Conservation (phyloP, 768 basidiomycete genomes). For the Tricholoma matsutake region DNA sequence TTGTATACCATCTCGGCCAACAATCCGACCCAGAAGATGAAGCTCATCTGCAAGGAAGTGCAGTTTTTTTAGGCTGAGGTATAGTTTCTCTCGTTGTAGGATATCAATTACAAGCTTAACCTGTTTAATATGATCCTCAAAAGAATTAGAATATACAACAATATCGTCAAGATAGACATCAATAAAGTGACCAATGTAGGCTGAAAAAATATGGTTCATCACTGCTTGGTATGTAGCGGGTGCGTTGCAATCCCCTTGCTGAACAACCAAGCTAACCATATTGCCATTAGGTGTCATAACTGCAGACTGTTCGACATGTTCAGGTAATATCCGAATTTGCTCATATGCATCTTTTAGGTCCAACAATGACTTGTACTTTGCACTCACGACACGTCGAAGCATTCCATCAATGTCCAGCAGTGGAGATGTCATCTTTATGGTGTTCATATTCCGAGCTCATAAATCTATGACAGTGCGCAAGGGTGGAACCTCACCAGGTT, state of each 20-base stretch:
- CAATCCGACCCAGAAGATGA: too few relatives aligned
- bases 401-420: conserved; percentile 10
- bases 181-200: conserved; percentile 19
- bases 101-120: conserved; percentile 22
- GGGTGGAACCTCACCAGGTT: not conserved
- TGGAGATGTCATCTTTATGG: conserved; percentile 7
- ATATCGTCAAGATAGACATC: conserved; percentile 7
- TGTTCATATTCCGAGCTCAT: conserved; percentile 3
- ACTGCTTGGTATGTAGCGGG: conserved; percentile 18
- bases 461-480: not conserved
- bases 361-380: not conserved
- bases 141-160: conserved; percentile 34
- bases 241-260: too few relatives aligned
- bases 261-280: conserved; percentile 6
- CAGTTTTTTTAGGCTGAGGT: too few relatives aligned
- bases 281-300: conserved; percentile 12
- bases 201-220: conserved; percentile 34
- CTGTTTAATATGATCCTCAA: conserved; percentile 30
- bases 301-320: conserved; percentile 1
- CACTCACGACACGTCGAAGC: not conserved
- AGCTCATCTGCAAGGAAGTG: too few relatives aligned
- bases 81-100: conserved; percentile 21
- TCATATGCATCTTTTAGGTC: conserved; percentile 8
- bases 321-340: conserved; percentile 7
- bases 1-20: too few relatives aligned